Base-by-base conservation (phyloP, 768 basidiomycete species). In the Hydnum rufescens region DNA sequence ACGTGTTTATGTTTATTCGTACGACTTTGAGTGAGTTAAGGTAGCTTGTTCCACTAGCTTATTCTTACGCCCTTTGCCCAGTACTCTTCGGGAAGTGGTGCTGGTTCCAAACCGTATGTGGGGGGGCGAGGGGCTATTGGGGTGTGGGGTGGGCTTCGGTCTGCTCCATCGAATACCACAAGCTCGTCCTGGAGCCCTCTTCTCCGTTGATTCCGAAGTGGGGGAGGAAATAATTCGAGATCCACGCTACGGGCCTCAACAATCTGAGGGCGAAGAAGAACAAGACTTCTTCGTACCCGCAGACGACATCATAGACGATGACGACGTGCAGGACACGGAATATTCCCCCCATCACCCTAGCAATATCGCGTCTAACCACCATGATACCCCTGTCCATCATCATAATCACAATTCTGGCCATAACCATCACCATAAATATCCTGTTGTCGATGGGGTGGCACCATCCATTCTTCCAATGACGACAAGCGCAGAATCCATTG, bases 31-130 rank as follows among this genome's bases (percentile, higher is more conserved):
- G 89, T 92, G 65, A 51, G 87, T 70, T 29, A 46, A 1, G 57
- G 53, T 23, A 48, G 53, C 43, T 51, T 25, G 13, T 26, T 54
- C 19, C 34, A 43, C 31, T 56, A 50, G 28, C 36, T 50, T 54
- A 53, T 55, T 19, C 43, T 30, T 48, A 42, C 44, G 43, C 28
- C 31, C 44, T 32, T 29, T 49, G 25, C 59, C 53, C 59, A 95
- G 90, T 64, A 84, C 88, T 39, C 73, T 93, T 46, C 73, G 90
- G 57, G 90, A 96, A 62, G 89, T 93, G 16, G 86, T 96, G 30
- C 66, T 96, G 22, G 87, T 96, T 49, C 93, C 95, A 5, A 96
- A 96, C 64, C 74, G 90, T 47, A 86, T 93, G 58, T 96, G 93
- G 92, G 93, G 93, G 43, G 93, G 93, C 4, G 92, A 92, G 63